Evolutionary conservation across 2,329 filamentous ascomycete genomes (phyloP), one percentile per base, ranked within the genome.

Genomic region (Colletotrichum coccodes): DNA sequence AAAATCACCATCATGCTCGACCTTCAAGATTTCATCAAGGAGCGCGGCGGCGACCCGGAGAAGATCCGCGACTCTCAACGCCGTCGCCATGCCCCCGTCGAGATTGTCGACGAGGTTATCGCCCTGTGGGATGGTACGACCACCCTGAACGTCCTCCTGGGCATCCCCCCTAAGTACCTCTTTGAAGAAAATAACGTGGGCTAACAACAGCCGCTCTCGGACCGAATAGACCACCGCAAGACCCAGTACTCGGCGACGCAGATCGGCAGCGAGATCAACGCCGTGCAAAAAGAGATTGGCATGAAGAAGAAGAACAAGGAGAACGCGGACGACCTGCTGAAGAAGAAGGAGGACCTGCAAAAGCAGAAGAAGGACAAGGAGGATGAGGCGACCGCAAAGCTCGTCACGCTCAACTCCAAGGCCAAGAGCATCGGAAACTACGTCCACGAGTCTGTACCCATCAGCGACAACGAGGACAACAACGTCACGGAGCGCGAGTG

Each of bases 231-330:
- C 53, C 56, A 50, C 52, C 64, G 54, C 50, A 75, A 91, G 89
- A 69, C 92, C 61, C 89, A 93, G 70, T 96, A 95, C 77, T 89
- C 88, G 62, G 92, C 91, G 8, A 94, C 91, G 23, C 94, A 97
- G 79, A 88, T 96, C 74, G 92, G 92, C 73, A 90, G 90, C 75
- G 90, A 93, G 83, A 95, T 97, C 81, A 98, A 98, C 83, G 90
- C 89, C 23, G 88, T 94, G 34, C 93, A 97, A 80, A 97, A 97
- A 83, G 90, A 94, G 79, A 97, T 98, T 77, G 94, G 93, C 21
- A 85, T 89, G 76, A 97, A 95, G 86, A 97, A 97, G 85, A 97
- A 97, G 91, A 91, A 91, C 74, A 97, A 98, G 85, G 94, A 97
- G 83, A 90, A 95, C 79, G 94, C 94, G 46, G 89, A 89, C 73